These are phyloP conservation scores for Osmanthus fragrans DNA, from an alignment of 257 asterid species.

Conservation along the genomic window DNA sequence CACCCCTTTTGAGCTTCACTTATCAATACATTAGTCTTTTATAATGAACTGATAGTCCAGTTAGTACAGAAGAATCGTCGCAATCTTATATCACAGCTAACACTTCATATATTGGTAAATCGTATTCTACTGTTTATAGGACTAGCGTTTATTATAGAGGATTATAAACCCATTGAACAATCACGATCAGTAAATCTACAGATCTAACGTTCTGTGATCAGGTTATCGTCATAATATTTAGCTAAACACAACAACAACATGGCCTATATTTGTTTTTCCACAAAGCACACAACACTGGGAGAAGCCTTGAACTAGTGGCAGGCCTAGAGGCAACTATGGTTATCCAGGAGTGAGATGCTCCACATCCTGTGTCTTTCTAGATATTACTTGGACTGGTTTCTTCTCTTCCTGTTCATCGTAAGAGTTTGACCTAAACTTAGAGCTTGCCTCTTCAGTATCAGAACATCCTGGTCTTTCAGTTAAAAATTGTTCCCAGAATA, in stretches of 20 bases:
- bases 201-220: neutral
- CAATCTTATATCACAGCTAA: too few species aligned
- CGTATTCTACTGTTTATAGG: neutral
- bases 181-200: neutral
- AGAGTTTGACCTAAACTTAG: slow-evolving; percentile 44
- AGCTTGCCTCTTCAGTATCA: slow-evolving; percentile 76
- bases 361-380: slow-evolving; percentile 50
- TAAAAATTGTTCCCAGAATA: slow-evolving; percentile 91
- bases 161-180: neutral
- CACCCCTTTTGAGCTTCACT: neutral
- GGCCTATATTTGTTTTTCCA: neutral
- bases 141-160: neutral
- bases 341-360: slow-evolving; percentile 70
- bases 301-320: neutral
- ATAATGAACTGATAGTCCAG: neutral
- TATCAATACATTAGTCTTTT: neutral
- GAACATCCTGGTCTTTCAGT: slow-evolving; percentile 87
- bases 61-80: neutral
- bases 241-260: neutral
- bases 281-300: neutral
- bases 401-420: slow-evolving; percentile 49
- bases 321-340: neutral
- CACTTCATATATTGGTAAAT: neutral
- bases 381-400: slow-evolving; percentile 44
- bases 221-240: neutral